Percentiles rank a stretch among this genome's conserved stretches.
Conservation (phyloP, 305 asterid species). For the Fraxinus baroniana region DNA sequence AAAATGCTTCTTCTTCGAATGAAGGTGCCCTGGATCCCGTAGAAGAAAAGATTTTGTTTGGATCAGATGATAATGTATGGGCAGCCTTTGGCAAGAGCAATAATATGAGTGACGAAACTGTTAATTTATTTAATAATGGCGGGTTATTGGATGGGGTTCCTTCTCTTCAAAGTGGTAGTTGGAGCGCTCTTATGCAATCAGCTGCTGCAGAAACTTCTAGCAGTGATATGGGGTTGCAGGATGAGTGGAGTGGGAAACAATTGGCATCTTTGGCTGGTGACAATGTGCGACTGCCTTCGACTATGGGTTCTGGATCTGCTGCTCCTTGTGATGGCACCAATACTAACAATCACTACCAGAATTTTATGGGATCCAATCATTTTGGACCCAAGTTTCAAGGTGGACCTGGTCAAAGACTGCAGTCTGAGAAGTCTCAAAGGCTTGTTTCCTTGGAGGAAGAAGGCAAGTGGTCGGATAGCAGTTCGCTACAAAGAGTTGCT, state of each 20-base stretch:
- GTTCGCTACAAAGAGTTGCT: conserved; percentile 34
- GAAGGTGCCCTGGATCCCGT: conserved; percentile 77
- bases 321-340: conserved; percentile 33
- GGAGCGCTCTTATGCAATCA: conserved; percentile 95
- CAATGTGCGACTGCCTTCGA: conserved; percentile 37
- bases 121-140: conserved; percentile 46
- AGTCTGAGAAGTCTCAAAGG: conserved; percentile 44
- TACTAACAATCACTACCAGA: conserved; percentile 23
- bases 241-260: conserved; percentile 63
- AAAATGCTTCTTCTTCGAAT: conserved; percentile 42
- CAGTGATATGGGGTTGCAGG: conserved; percentile 53
- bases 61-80: conserved; percentile 86
- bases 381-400: conserved; percentile 42
- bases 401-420: conserved; percentile 44
- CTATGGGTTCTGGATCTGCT: conserved; percentile 36
- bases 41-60: conserved; percentile 83
- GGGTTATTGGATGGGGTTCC: conserved; percentile 48
- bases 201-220: conserved; percentile 84
- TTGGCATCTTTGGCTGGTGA: conserved; percentile 33
- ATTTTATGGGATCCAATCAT: conserved; percentile 39
- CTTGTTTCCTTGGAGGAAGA: conserved; percentile 44
- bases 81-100: conserved; percentile 66
- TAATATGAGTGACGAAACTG: conserved; percentile 47
- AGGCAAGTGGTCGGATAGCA: conserved; percentile 39
- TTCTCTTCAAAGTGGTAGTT: conserved; percentile 75